Conservation (phyloP, 2,329 filamentous ascomycete species). For the Stromatinia cepivora region DNA sequence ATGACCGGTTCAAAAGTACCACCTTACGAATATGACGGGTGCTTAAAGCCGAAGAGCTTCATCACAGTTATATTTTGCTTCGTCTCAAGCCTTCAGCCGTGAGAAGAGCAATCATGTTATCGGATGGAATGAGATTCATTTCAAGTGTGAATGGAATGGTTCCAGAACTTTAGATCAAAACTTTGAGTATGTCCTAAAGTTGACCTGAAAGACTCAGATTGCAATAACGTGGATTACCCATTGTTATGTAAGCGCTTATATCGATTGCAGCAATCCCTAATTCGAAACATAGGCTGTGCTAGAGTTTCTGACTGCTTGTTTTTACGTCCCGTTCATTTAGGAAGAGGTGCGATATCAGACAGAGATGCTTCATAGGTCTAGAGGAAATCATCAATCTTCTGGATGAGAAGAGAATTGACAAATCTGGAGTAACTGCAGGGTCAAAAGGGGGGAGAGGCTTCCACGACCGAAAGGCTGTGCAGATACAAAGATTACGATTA, state of each 20-base stretch:
- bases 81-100: not conserved
- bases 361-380: not conserved
- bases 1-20: not conserved
- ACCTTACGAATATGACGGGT: not conserved
- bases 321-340: too few species aligned
- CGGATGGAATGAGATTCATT: not conserved
- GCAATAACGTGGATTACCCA: not conserved
- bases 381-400: slow-evolving; percentile 9
- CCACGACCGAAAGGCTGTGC: slow-evolving; percentile 18
- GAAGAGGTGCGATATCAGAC: not conserved
- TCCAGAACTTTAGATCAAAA: not conserved
- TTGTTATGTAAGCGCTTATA: not conserved
- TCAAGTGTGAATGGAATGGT: not conserved
- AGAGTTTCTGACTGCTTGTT: not conserved
- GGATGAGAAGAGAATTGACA: slow-evolving; percentile 1
- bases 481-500: slow-evolving; percentile 20
- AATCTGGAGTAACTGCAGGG: not conserved
- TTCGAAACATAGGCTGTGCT: not conserved
- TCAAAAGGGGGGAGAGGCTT: slow-evolving; percentile 3
- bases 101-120: not conserved
- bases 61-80: not conserved
- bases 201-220: not conserved
- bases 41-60: not conserved
- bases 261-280: not conserved
- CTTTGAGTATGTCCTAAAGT: not conserved